These are phyloP conservation scores for Fusarium tanahbumbuense DNA, from an alignment of 2,329 filamentous ascomycete genomes.

Conservation along the genomic window DNA sequence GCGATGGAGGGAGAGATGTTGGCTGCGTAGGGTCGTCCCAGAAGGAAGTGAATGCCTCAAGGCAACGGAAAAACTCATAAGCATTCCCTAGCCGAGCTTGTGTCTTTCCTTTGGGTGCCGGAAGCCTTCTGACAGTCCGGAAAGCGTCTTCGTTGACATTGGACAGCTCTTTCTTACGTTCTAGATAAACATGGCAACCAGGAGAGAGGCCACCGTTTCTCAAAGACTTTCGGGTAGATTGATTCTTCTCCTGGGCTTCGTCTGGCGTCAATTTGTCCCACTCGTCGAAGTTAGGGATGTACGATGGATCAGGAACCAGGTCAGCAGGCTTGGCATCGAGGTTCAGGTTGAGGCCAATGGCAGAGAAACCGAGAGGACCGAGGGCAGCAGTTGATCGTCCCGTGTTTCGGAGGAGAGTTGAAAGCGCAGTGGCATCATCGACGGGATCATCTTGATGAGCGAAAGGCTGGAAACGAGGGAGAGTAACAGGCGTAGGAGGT, in stretches of 20 bases:
- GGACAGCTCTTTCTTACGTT: constrained; percentile 68
- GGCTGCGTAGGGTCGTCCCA: constrained; percentile 70
- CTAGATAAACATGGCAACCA: constrained; percentile 67
- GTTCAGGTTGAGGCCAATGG: constrained; percentile 68
- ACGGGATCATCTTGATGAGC: constrained; percentile 48
- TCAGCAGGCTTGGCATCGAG: constrained; percentile 60
- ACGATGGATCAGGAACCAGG: constrained; percentile 65
- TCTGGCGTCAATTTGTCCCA: constrained; percentile 65
- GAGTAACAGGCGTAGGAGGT: constrained; percentile 65
- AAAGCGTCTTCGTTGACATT: constrained; percentile 69
- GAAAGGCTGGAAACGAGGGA: constrained; percentile 61
- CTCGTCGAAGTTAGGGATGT: constrained; percentile 63
- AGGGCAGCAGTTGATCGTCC: constrained; percentile 58
- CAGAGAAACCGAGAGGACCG: constrained; percentile 63
- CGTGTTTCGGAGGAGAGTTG: constrained; percentile 64
- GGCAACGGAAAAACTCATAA: constrained; percentile 73
- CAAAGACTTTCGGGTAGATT: constrained; percentile 60
- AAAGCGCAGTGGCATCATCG: constrained; percentile 54
- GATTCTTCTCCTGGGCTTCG: constrained; percentile 61
- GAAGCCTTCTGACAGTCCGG: constrained; percentile 69
- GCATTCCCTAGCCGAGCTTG: constrained; percentile 69
- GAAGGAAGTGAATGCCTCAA: constrained; percentile 68
- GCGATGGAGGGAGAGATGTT: constrained; percentile 48
- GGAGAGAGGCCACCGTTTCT: constrained; percentile 67
- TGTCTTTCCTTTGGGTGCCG: constrained; percentile 63